Evolutionary conservation across 1,284 basidiomycete species (phyloP).

Genomic region (Amylostereum chailletii): DNA sequence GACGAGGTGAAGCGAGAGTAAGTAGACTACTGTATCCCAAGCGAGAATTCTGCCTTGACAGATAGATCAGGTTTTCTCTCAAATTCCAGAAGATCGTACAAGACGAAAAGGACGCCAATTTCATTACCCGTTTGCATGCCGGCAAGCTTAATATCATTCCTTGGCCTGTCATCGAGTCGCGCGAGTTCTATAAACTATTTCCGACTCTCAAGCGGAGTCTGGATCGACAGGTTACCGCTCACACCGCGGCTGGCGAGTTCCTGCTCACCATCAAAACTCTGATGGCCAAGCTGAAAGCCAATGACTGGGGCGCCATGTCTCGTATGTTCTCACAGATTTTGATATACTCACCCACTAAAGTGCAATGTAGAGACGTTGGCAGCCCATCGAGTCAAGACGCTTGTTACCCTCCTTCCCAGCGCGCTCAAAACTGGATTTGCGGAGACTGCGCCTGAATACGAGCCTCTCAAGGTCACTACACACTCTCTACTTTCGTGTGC

Average conservation of each 20-base stretch:
- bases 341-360: background rate
- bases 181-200: constrained; percentile 48
- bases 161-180: constrained; percentile 56
- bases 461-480: constrained; percentile 37
- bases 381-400: constrained; percentile 38
- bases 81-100: constrained; percentile 52
- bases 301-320: constrained; percentile 52
- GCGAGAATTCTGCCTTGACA: background rate
- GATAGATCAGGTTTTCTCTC: constrained; percentile 32
- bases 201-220: constrained; percentile 34
- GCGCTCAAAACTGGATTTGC: constrained; percentile 38
- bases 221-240: constrained; percentile 38
- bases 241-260: constrained; percentile 43
- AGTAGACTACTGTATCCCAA: constrained; percentile 7
- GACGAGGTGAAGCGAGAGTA: constrained; percentile 50
- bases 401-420: constrained; percentile 31
- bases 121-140: constrained; percentile 44
- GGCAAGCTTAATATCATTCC: constrained; percentile 50
- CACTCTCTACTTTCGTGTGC: too few relatives aligned
- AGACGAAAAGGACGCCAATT: constrained; percentile 51
- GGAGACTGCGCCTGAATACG: constrained; percentile 35
- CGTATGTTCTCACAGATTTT: constrained; percentile 26
- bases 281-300: constrained; percentile 62
- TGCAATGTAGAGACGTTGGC: constrained; percentile 41
- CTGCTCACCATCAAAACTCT: constrained; percentile 50